Base-by-base conservation (phyloP, 805 yeast species). In the Dipodascopsis uninucleata region DNA sequence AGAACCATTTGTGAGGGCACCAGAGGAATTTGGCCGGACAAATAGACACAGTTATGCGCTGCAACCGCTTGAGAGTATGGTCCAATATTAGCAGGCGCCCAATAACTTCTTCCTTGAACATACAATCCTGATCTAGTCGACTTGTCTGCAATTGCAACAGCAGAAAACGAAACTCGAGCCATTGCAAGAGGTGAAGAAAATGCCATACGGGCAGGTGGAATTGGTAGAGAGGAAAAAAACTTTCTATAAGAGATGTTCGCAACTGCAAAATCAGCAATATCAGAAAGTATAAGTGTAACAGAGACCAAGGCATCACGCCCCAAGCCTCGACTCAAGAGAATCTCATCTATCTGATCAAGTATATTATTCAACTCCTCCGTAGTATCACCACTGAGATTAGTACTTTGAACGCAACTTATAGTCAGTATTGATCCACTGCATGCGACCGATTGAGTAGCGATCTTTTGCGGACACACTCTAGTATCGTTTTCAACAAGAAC, bases 11-110 rank as follows among this genome's bases (percentile, higher is more conserved):
- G 63, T 1, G 76, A 63, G 0, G 98, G 97, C 1, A 81, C 62
- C 31, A 93, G 68, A 1, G 96, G 94, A 29, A 93, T 89, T 67
- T 93, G 97, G 0, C 98, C 98, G 39, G 97, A 85, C 9, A 89
- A 70, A 2, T 82, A 80, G 5, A 79, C 63, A 22, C 72, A 65
- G 44, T 78, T 76, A 16, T 60, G 60, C 10, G 58, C 62, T 51
- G 78, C 80, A 8, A 80, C 77, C 0, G 89, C 76, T 64, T 93
- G 98, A 0, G 98, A 90, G 61, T 93, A 93, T 0, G 98, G 98
- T 0, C 98, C 98, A 36, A 93, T 93, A 56, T 93, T 93, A 28
- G 95, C 90, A 0, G 98, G 98, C 0, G 97, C 97, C 98, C 98
- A 93, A 62, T 85, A 89, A 31, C 97, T 88, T 47, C 89, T 72